Conservation (phyloP, 106 monocot species). For the Triglochin maritima region DNA sequence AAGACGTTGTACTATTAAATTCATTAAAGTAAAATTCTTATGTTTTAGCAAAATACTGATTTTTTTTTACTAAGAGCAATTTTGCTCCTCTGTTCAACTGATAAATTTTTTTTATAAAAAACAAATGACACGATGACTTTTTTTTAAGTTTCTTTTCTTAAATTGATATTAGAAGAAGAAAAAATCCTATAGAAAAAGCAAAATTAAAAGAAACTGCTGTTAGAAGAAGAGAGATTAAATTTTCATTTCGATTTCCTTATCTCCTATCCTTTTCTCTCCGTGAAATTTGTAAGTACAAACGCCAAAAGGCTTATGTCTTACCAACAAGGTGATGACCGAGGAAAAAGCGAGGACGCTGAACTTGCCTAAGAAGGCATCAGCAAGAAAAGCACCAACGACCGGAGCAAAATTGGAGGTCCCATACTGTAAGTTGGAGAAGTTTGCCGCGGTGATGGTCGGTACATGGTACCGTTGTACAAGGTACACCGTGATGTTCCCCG, state of each 20-base stretch:
- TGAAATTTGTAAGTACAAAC: too few relatives aligned
- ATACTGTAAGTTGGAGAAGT: conserved; percentile 4
- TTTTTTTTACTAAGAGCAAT: too few relatives aligned
- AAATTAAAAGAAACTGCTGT: background rate
- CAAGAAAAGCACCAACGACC: conserved; percentile 40
- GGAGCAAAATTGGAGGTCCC: conserved; percentile 39
- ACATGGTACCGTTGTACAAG: conserved; percentile 6
- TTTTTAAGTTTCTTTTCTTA: too few relatives aligned
- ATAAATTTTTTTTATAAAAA: too few relatives aligned
- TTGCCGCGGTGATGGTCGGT: background rate
- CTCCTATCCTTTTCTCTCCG: too few relatives aligned
- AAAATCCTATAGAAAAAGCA: background rate
- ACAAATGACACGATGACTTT: too few relatives aligned
- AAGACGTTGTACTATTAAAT: too few relatives aligned
- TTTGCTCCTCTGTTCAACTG: too few relatives aligned
- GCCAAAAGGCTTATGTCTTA: background rate
- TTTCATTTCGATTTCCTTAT: too few relatives aligned
- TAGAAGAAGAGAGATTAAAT: background rate
- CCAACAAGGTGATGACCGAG: conserved; percentile 31
- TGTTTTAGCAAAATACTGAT: too few relatives aligned
- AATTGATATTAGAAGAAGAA: background rate
- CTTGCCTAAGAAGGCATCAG: conserved; percentile 38
- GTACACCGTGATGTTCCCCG: conserved; percentile 11
- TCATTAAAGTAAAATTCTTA: too few relatives aligned
- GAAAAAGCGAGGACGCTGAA: conserved; percentile 24